Conservation (phyloP, 352 stramenopile species). For the Albugo laibachii region DNA sequence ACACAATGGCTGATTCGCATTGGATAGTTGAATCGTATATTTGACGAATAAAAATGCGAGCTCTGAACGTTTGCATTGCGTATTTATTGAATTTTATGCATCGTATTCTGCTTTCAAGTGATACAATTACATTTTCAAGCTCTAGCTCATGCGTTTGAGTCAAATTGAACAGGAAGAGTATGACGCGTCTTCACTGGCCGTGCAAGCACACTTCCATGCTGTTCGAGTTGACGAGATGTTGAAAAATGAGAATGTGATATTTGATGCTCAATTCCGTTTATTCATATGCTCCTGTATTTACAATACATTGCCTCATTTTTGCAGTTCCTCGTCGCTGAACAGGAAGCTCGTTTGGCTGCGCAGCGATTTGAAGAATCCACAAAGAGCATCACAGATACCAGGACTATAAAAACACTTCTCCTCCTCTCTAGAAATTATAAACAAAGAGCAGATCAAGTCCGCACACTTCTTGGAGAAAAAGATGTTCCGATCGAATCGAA, state of each 20-base stretch:
- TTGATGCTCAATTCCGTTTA: neutral
- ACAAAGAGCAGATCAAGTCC: constrained; percentile 31
- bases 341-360: constrained; percentile 46
- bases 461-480: no score
- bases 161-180: constrained; percentile 42
- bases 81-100: no score
- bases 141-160: no score
- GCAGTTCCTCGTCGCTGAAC: constrained; percentile 31
- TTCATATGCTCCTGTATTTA: neutral
- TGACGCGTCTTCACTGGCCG: constrained; percentile 38
- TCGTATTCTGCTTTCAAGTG: no score
- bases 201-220: constrained; percentile 69
- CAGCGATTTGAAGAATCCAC: constrained; percentile 46
- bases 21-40: no score
- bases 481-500: no score
- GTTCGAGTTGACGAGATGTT: constrained; percentile 42
- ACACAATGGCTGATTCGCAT: no score
- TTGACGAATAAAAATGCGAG: no score
- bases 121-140: no score
- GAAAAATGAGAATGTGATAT: constrained; percentile 21
- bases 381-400: constrained; percentile 28
- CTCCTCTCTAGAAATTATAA: constrained; percentile 64
- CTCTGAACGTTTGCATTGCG: no score
- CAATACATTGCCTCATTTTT: neutral
- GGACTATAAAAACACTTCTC: constrained; percentile 44